Conservation (phyloP, 2,329 filamentous ascomycete species). For the Colletotrichum navitas region DNA sequence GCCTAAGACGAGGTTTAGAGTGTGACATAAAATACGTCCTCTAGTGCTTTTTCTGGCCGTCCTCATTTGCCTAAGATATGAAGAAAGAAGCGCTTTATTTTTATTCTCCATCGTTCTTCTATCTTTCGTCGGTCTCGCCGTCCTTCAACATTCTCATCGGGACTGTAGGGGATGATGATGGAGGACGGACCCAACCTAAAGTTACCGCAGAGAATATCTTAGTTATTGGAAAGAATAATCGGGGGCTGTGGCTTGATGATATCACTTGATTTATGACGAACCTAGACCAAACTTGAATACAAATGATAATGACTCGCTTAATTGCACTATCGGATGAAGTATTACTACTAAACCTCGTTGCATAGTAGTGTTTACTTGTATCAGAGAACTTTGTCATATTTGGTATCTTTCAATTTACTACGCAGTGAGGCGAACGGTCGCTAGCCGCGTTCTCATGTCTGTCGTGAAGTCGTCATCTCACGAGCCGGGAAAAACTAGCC, state of each 20-base stretch:
- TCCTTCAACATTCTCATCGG: background rate
- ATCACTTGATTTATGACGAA: background rate
- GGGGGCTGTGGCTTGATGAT: background rate
- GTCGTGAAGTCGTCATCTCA: constrained; percentile 27
- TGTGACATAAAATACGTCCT: background rate
- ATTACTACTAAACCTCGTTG: rapidly evolving
- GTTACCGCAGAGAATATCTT: background rate
- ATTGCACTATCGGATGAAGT: background rate
- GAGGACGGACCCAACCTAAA: too few species aligned
- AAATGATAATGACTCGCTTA: too few species aligned
- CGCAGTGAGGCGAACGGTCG: background rate
- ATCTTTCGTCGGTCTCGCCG: background rate
- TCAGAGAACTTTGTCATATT: background rate
- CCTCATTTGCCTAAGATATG: background rate
- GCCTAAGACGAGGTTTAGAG: too few species aligned
- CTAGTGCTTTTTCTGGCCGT: too few species aligned
- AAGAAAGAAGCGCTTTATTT: background rate
- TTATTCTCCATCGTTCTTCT: background rate
- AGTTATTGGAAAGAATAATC: rapidly evolving
- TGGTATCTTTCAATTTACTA: background rate
- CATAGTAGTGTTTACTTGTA: rapidly evolving
- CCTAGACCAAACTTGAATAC: background rate
- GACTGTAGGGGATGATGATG: background rate
- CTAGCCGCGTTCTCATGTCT: background rate
- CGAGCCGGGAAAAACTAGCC: background rate